Evolutionary conservation across 345 rosid genomes (phyloP).

Genomic region (Trapa bicornis): DNA sequence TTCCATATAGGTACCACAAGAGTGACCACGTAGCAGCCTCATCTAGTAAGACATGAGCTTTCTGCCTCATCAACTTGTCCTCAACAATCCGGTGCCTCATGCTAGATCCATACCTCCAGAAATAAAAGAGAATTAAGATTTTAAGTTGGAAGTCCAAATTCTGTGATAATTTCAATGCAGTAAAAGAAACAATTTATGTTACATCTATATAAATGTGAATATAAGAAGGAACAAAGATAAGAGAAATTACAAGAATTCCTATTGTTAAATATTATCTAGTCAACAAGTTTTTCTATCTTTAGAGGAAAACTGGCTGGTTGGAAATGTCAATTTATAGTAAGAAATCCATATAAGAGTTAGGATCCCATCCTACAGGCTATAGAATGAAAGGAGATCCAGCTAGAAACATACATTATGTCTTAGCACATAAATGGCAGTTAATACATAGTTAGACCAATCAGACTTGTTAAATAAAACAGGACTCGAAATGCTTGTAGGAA

Average conservation of each 20-base stretch:
- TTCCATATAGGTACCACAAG: constrained; percentile 88
- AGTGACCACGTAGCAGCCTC: constrained; percentile 99
- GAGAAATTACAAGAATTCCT: neutral
- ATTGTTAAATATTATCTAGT: neutral
- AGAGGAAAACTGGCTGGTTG: neutral
- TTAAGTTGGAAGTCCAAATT: neutral
- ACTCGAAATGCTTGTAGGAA: neutral
- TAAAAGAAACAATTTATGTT: neutral
- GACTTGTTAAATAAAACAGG: neutral
- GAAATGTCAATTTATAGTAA: neutral
- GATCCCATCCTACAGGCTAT: neutral
- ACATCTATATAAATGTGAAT: neutral
- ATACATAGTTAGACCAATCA: neutral
- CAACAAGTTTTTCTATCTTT: neutral
- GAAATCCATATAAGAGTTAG: neutral
- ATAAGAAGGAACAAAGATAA: neutral
- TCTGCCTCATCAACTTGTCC: constrained; percentile 92
- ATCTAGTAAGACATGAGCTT: constrained; percentile 82
- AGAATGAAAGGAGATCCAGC: neutral
- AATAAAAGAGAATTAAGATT: neutral
- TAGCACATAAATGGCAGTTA: neutral
- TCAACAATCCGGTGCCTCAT: constrained; percentile 62
- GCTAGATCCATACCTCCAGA: constrained; percentile 57
- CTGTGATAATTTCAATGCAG: neutral
- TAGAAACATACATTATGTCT: neutral